Evolutionary conservation across 441 rosid genomes (phyloP).

Genomic region (Gossypium trilobum): DNA sequence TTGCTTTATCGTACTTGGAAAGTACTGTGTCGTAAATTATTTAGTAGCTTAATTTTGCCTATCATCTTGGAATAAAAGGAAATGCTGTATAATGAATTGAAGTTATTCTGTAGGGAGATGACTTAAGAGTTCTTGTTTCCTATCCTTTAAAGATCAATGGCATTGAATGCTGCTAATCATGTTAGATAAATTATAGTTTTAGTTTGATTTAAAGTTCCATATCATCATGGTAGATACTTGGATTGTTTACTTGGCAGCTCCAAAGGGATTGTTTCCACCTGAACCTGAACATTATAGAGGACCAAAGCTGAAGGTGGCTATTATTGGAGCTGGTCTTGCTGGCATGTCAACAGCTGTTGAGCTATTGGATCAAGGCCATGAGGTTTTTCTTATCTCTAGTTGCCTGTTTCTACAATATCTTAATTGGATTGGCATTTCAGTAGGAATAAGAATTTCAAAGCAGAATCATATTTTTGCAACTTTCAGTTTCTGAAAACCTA

Average conservation of each 20-base stretch:
- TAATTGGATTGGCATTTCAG: background rate
- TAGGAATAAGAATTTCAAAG: background rate
- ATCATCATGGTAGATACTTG: background rate
- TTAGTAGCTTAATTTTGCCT: background rate
- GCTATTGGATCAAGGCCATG: conserved; percentile 93
- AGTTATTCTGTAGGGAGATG: background rate
- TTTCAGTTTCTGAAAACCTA: background rate
- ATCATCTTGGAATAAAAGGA: background rate
- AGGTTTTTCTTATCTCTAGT: conserved; percentile 40
- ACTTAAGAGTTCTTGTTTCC: background rate
- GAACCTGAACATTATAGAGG: conserved; percentile 85
- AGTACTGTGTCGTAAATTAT: background rate
- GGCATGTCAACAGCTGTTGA: conserved; percentile 99
- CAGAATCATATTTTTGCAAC: background rate
- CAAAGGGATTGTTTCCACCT: conserved; percentile 89
- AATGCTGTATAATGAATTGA: background rate
- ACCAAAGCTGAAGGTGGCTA: conserved; percentile 91
- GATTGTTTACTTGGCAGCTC: conserved; percentile 47
- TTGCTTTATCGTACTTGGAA: background rate
- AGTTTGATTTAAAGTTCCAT: background rate
- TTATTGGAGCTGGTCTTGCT: conserved; percentile 94
- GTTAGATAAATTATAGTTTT: background rate
- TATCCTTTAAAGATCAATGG: background rate
- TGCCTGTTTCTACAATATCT: conserved; percentile 1
- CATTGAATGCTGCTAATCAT: conserved; percentile 1